phyloP scores from a whole-genome alignment of 2,329 filamentous ascomycete species.

The Paradendryphiella salina region DNA sequence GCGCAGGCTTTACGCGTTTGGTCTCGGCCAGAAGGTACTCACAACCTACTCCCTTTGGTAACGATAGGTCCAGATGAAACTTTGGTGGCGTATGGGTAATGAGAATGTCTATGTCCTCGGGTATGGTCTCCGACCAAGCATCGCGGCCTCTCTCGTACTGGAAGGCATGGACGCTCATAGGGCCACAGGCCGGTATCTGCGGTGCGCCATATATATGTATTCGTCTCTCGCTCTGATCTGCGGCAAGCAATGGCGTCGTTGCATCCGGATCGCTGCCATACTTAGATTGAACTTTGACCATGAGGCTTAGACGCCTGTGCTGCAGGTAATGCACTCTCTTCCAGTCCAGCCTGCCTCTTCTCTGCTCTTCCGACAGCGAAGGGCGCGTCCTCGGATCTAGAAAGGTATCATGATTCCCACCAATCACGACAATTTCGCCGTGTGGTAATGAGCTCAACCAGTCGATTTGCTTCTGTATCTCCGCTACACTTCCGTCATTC shows the following conservation, averaged over 20 bases:
- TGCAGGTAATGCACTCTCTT: conserved; percentile 75
- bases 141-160: conserved; percentile 69
- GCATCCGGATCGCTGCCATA: conserved; percentile 7
- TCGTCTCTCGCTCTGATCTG: conserved; percentile 48
- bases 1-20: conserved; percentile 71
- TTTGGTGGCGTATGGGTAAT: conserved; percentile 80
- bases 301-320: conserved; percentile 65
- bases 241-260: conserved; percentile 28
- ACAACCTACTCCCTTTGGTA: conserved; percentile 67
- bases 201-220: conserved; percentile 79
- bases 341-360: conserved; percentile 63
- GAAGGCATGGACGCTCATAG: conserved; percentile 70
- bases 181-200: conserved; percentile 75
- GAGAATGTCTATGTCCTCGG: conserved; percentile 73
- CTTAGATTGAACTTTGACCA: conserved; percentile 44
- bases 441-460: conserved; percentile 79
- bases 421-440: conserved; percentile 76
- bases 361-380: conserved; percentile 56
- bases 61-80: conserved; percentile 66
- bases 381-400: conserved; percentile 70
- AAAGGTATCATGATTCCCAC: conserved; percentile 87
- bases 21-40: conserved; percentile 70
- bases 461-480: conserved; percentile 81
- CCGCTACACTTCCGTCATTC: conserved; percentile 68
- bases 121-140: conserved; percentile 73